Evolutionary conservation across 208 protist species (phyloP).

Genomic region (Zelonia costaricensis): DNA sequence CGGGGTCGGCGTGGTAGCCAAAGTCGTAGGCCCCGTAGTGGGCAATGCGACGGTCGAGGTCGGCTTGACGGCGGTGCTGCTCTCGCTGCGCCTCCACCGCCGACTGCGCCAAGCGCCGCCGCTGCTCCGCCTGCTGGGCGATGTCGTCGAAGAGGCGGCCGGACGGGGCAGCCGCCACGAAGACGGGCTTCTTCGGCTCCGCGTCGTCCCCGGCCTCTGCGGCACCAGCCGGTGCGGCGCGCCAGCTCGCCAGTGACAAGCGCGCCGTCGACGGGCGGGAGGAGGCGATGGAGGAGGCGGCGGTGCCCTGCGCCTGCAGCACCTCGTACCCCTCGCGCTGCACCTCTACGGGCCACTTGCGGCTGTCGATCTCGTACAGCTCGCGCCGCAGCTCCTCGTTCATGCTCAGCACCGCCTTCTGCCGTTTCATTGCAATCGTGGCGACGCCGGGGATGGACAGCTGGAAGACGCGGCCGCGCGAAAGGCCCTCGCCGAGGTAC

Average conservation of each 20-base stretch:
- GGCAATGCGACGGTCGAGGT: constrained; percentile 19
- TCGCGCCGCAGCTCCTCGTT: constrained; percentile 56
- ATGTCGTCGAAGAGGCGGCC: constrained; percentile 85
- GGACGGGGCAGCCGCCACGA: constrained; percentile 57
- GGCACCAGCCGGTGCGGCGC: not conserved
- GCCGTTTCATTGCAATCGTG: constrained; percentile 63
- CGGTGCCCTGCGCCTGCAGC: constrained; percentile 24
- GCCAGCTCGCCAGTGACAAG: constrained; percentile 29
- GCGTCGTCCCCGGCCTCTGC: not conserved
- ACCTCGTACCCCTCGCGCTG: constrained; percentile 26
- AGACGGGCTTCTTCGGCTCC: constrained; percentile 39
- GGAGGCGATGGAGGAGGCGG: constrained; percentile 5
- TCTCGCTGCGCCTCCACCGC: constrained; percentile 7
- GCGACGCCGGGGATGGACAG: constrained; percentile 67
- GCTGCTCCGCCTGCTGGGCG: constrained; percentile 53
- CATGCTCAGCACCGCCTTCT: constrained; percentile 49
- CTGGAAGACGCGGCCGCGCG: constrained; percentile 60
- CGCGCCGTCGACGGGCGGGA: constrained; percentile 42
- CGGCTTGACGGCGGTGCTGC: constrained; percentile 25
- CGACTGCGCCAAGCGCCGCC: constrained; percentile 21
- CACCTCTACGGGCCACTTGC: constrained; percentile 66
- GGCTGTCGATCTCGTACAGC: constrained; percentile 73
- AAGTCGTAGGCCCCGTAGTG: constrained; percentile 10
- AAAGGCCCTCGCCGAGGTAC: constrained; percentile 84
- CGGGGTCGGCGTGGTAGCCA: constrained; percentile 11